Evolutionary conservation across 208 protist species (phyloP), one percentile per base, ranked within the genome.

Genomic region (Crithidia brevicula): DNA sequence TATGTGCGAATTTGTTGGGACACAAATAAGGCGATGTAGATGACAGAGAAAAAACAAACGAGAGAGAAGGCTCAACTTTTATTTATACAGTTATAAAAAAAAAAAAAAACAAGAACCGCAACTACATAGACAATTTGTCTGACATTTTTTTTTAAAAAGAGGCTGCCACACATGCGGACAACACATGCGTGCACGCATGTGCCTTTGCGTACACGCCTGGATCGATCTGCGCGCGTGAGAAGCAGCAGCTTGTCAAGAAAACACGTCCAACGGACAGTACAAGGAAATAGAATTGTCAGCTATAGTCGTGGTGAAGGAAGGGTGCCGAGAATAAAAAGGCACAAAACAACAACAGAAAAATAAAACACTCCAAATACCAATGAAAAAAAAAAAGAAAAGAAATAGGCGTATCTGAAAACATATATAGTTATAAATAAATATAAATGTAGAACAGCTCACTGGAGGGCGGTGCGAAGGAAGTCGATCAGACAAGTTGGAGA

Each of bases 271-370:
- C 57, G 52, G 47, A 40, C 59, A 31, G 45, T 54, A 65, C 59
- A 65, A 65, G 28, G 45, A 54, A 54, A 45, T 13, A 52, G 42
- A 54, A 11, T 11, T 65, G 34, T 65, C 59, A 45, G 43, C 22
- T 65, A 65, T 54, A 52, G 59, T 43, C 38, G 10, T 65, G n/a
- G 45, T 53, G 25, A 23, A 16, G 15, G 18, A 52, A 18, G 20
- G 3, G 16, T 22, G 16, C 8, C 9, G 18, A 47, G 8, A 7
- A 7, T 47, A 20, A 47, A 13, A 9, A 47, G 18, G 18, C 16
- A 5, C 42, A 47, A n/a, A 47, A 47, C 9, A 47, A n/a, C n/a
- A n/a, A n/a, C n/a, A n/a, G n/a, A n/a, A n/a, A n/a, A n/a, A n/a
- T n/a, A 62, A 30, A 36, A 31, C 18, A 43, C 27, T 28, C 28